These are phyloP conservation scores for Nicotiana rustica DNA, from an alignment of 305 asterid genomes.

Conservation along the genomic window DNA sequence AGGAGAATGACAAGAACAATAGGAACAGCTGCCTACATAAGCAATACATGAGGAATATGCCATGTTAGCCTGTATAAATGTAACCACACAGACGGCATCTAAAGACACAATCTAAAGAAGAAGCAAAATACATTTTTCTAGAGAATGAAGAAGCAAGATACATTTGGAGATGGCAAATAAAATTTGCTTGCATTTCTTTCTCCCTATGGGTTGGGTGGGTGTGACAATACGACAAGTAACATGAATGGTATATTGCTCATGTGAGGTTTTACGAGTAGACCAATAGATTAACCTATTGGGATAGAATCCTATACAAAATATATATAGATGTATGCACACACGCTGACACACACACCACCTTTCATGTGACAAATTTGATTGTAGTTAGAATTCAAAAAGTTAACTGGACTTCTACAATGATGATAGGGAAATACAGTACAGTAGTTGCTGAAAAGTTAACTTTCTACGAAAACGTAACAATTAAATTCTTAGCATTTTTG, in stretches of 20 bases:
- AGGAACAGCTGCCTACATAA: slow-evolving; percentile 98
- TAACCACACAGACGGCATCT: background rate
- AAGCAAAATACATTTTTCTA: background rate
- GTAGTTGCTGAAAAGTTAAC: no score
- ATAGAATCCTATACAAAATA: background rate
- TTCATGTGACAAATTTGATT: slow-evolving; percentile 12
- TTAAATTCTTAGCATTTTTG: no score
- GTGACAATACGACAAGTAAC: slow-evolving; percentile 20
- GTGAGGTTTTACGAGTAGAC: background rate
- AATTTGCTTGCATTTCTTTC: background rate
- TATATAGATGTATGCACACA: background rate
- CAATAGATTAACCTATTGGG: background rate
- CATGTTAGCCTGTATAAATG: slow-evolving; percentile 42
- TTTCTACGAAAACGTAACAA: no score
- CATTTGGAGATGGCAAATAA: slow-evolving; percentile 10
- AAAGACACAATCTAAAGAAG: slow-evolving; percentile 5
- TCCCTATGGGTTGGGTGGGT: background rate
- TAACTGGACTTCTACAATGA: no score
- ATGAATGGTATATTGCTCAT: background rate
- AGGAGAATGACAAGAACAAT: slow-evolving; percentile 92
- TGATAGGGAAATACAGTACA: no score
- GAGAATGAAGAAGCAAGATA: background rate
- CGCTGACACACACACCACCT: background rate
- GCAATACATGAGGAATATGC: slow-evolving; percentile 48
- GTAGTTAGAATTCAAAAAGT: no score